Evolutionary conservation across 768 basidiomycete genomes (phyloP).

Genomic region (Trametes cinnabarina): DNA sequence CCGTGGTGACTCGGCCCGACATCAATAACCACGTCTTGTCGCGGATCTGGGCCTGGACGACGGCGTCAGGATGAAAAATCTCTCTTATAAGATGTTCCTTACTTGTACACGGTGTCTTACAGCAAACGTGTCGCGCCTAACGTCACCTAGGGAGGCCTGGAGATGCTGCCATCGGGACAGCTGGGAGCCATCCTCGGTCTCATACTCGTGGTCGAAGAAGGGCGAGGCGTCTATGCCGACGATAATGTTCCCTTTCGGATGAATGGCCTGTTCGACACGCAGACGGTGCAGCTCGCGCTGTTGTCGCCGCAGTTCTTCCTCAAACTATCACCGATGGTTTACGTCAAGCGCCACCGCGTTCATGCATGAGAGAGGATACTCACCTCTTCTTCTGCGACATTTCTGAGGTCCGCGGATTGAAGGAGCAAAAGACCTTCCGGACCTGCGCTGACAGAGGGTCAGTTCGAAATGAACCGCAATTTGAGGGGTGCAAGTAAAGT

Average conservation of each 20-base stretch:
- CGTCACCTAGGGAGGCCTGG: slow-evolving; percentile 4
- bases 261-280: slow-evolving; percentile 39
- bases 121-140: slow-evolving; percentile 28
- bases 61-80: slow-evolving; percentile 1
- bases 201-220: slow-evolving; percentile 37
- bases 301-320: slow-evolving; percentile 40
- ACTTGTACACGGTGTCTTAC: slow-evolving; percentile 48
- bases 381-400: slow-evolving; percentile 14
- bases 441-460: slow-evolving; percentile 20
- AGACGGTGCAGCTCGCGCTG: slow-evolving; percentile 38
- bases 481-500: slow-evolving; percentile 2
- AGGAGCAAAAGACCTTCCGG: slow-evolving; percentile 20
- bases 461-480: not conserved
- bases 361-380: not conserved
- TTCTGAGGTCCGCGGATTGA: slow-evolving; percentile 12
- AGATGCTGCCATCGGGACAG: slow-evolving; percentile 12
- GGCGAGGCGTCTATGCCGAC: slow-evolving; percentile 51
- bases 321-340: slow-evolving; percentile 38
- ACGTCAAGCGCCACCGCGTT: slow-evolving; percentile 2
- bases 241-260: slow-evolving; percentile 44
- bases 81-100: slow-evolving; percentile 8
- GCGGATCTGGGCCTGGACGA: slow-evolving; percentile 45
- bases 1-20: slow-evolving; percentile 35
- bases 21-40: slow-evolving; percentile 45
- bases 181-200: slow-evolving; percentile 29